Percentiles rank a stretch among this genome's conserved stretches.
Evolutionary conservation across 805 yeast species (phyloP).

Genomic region (Metschnikowia borealis): DNA sequence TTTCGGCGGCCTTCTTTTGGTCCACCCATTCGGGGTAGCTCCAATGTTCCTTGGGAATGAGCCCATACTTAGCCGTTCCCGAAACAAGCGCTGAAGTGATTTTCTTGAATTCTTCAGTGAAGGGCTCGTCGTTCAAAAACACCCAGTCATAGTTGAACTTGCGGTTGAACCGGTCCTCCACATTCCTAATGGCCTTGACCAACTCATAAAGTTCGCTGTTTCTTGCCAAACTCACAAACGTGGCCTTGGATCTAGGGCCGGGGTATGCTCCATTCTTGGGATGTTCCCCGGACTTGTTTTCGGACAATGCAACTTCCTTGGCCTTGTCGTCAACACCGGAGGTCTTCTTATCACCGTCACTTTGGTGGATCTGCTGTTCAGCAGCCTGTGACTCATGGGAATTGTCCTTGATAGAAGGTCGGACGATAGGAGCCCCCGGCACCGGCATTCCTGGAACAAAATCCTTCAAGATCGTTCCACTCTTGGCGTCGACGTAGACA

Average conservation of each 20-base stretch:
- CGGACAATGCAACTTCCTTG: background rate
- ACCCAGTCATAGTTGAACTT: slow-evolving; percentile 91
- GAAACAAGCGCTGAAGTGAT: slow-evolving; percentile 65
- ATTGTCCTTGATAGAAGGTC: slow-evolving; percentile 8
- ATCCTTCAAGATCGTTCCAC: slow-evolving; percentile 11
- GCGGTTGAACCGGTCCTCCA: slow-evolving; percentile 86
- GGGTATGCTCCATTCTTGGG: slow-evolving; percentile 2
- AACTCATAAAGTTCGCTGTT: slow-evolving; percentile 65
- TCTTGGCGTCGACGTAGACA: slow-evolving; percentile 16
- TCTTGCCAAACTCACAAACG: slow-evolving; percentile 70
- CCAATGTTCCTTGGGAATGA: slow-evolving; percentile 85
- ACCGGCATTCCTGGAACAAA: slow-evolving; percentile 2
- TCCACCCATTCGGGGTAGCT: slow-evolving; percentile 82
- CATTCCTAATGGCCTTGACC: slow-evolving; percentile 61
- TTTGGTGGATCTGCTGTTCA: slow-evolving; percentile 8
- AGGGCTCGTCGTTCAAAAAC: slow-evolving; percentile 83
- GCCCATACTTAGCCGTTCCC: slow-evolving; percentile 75
- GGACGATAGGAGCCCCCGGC: background rate
- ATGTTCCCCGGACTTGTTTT: background rate
- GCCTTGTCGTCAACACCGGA: background rate
- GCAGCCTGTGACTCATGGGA: slow-evolving; percentile 8
- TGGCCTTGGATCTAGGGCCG: slow-evolving; percentile 13
- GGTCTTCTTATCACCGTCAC: background rate
- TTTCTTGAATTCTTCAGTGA: slow-evolving; percentile 73
- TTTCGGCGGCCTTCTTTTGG: slow-evolving; percentile 60